Base-by-base conservation (phyloP, 75 land plant genomes). In the Chamaecyparis obtusa region DNA sequence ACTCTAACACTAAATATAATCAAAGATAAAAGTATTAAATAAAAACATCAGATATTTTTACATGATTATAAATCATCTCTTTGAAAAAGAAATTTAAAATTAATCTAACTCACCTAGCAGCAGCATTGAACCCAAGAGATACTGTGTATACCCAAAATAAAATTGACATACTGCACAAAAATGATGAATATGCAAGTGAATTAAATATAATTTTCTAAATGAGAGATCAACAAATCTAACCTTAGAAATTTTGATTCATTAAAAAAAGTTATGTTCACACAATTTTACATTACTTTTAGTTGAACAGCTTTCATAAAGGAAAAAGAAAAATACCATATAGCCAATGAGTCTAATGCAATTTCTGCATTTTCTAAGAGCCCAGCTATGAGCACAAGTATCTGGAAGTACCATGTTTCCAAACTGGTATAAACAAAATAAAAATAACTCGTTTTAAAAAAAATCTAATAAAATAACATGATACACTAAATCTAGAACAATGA, bases 91-190 rank as follows among this genome's bases (percentile, higher is more conserved):
- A 44, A 57, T 32, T 11, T 60, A 27, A 19, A 11, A 72, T 51
- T 3, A 15, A 79, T 17, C 9, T 51, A 46, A 88, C 87, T 84
- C 11, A 91, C 96, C 96, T 95, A 60, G 91, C 95, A 77, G 97
- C 94, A 14, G 95, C 97, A 88, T 94, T 94, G 78, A 96, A 90
- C 1, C 96, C 97, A 36, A 94, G 91, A 19, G 97, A 87, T 24
- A 96, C 87, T 96, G 95, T 96, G 91, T 89, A 94, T 8, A 88
- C 83, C 90, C 92, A 86, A 5, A 93, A 92, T 16, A 71, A 17
- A 15, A 93, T 85, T 1, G 91, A 90, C 88, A 89, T 90, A 87
- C 95, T 95, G 94, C 94, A 89, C 1, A 7, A 36, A 27, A 9
- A n/a, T n/a, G 6, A 44, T 10, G 15, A 41, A 44, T 1, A 9